phyloP scores from a whole-genome alignment of 2,329 filamentous ascomycete genomes.

The Aspergillus novofumigatus region DNA sequence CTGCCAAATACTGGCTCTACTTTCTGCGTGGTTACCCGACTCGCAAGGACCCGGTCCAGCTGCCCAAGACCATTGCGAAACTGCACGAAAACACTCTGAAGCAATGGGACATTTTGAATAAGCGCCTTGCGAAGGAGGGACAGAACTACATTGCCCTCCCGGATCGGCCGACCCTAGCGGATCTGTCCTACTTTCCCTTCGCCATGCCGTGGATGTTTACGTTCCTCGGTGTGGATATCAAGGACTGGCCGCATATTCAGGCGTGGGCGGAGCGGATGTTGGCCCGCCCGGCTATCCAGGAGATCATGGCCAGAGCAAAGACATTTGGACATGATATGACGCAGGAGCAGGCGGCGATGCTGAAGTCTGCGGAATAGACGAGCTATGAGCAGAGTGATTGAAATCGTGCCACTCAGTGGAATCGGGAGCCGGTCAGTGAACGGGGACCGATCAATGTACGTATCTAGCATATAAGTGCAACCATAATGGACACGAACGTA shows the following conservation, averaged over 20 bases:
- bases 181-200: slow-evolving; percentile 7
- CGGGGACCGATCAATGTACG: too few relatives aligned
- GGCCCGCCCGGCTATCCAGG: too few relatives aligned
- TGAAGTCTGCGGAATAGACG: background rate
- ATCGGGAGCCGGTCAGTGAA: too few relatives aligned
- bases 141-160: slow-evolving; percentile 3
- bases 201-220: slow-evolving; percentile 7
- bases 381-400: too few relatives aligned
- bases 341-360: background rate
- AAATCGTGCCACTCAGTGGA: too few relatives aligned
- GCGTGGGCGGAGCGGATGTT: background rate
- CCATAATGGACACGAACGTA: too few relatives aligned
- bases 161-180: slow-evolving; percentile 3
- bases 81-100: background rate
- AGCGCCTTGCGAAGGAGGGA: background rate
- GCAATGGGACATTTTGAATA: slow-evolving; percentile 3
- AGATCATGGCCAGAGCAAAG: too few relatives aligned
- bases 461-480: too few relatives aligned
- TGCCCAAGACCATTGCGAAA: slow-evolving; percentile 7
- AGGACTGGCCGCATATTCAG: slow-evolving; percentile 1
- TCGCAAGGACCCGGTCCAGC: slow-evolving; percentile 2
- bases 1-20: slow-evolving; percentile 8
- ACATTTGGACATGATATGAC: too few relatives aligned
- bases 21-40: slow-evolving; percentile 6
- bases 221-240: slow-evolving; percentile 2